Percentiles rank a stretch among this genome's conserved stretches.
Evolutionary conservation across 768 basidiomycete genomes (phyloP).

Genomic region (Mycena floridula): DNA sequence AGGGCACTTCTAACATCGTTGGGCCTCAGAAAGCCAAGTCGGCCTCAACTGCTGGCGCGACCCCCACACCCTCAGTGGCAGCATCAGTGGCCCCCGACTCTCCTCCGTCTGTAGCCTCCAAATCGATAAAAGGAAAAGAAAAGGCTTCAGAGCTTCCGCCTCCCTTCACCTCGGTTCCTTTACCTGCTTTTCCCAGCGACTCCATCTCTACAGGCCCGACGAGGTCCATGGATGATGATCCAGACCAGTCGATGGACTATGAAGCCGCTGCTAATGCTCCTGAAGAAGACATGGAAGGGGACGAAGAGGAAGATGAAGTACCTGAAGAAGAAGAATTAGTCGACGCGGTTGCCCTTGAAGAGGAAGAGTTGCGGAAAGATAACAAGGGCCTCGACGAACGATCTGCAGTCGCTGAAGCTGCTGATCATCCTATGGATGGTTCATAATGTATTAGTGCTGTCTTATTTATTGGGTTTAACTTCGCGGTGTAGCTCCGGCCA

Average conservation of each 20-base stretch:
- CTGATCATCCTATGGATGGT: background rate
- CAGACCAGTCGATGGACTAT: conserved; percentile 26
- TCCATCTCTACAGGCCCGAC: conserved; percentile 22
- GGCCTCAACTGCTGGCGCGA: conserved; percentile 9
- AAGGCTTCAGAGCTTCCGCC: conserved; percentile 28
- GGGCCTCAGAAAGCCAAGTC: conserved; percentile 10
- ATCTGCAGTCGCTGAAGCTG: background rate
- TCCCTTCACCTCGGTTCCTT: background rate
- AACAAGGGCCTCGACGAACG: conserved; percentile 28
- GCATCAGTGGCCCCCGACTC: conserved; percentile 10
- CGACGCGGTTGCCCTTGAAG: conserved; percentile 38
- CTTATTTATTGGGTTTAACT: no score
- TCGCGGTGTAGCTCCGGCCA: no score
- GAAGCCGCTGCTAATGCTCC: conserved; percentile 24
- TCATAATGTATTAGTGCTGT: no score
- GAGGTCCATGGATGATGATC: conserved; percentile 22
- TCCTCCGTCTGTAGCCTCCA: conserved; percentile 10
- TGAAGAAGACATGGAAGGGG: conserved; percentile 32
- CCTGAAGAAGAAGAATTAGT: conserved; percentile 35
- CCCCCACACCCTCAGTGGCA: conserved; percentile 18
- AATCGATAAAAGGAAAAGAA: conserved; percentile 24
- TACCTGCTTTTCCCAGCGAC: conserved; percentile 9
- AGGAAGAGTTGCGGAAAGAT: conserved; percentile 36
- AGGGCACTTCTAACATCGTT: conserved; percentile 19
- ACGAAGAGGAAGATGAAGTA: conserved; percentile 32